Evolutionary conservation across 257 asterid species (phyloP).

Genomic region (Przewalskia tangutica): DNA sequence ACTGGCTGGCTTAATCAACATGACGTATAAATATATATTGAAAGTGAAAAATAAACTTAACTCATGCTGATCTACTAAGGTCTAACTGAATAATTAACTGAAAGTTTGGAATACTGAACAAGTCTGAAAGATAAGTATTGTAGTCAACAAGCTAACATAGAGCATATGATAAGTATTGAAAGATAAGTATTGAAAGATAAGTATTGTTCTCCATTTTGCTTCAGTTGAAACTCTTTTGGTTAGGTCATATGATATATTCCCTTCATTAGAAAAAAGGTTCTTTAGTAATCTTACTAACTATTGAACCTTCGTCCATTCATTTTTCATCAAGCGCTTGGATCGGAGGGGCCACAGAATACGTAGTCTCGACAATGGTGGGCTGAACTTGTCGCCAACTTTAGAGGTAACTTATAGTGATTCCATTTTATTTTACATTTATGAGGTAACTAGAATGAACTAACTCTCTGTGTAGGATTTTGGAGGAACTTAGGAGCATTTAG

Average conservation of each 20-base stretch:
- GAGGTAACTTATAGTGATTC: conserved; percentile 49
- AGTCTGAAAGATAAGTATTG: no score
- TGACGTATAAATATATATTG: no score
- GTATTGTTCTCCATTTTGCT: neutral
- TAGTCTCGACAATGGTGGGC: conserved; percentile 57
- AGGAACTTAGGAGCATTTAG: neutral
- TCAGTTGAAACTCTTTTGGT: neutral
- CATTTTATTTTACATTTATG: conserved; percentile 3
- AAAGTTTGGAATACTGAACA: no score
- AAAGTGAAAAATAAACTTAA: no score
- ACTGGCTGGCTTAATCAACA: no score
- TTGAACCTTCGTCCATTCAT: conserved; percentile 4
- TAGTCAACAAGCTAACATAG: no score
- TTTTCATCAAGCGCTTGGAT: conserved; percentile 77
- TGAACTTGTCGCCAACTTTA: conserved; percentile 69
- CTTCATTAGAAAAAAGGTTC: neutral
- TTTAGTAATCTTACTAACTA: neutral
- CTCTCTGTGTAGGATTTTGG: neutral
- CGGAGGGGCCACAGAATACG: conserved; percentile 93
- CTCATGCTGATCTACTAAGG: no score
- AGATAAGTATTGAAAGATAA: no score
- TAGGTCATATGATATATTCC: neutral
- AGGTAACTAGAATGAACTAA: neutral
- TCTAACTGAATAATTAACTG: no score
- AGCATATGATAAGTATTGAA: no score